phyloP scores from a whole-genome alignment of 495 filamentous ascomycete genomes.

The Penicillium steckii region DNA sequence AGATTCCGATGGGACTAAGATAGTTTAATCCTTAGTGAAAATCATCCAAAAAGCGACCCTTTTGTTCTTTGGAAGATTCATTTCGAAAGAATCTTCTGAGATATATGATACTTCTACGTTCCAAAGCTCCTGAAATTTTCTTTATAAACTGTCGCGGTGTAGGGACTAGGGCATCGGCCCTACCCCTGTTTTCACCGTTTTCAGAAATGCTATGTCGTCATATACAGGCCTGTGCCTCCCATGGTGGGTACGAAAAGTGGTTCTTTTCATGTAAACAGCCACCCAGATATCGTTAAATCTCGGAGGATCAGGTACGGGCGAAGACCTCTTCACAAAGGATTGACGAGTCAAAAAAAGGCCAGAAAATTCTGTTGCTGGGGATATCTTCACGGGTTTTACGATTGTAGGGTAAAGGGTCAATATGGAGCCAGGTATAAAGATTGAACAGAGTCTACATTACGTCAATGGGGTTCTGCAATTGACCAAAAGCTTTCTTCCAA shows the following conservation, averaged over 20 bases:
- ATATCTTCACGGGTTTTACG: too few species aligned
- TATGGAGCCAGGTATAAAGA: too few species aligned
- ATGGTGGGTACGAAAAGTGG: slow-evolving; percentile 1
- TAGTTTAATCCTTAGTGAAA: too few species aligned
- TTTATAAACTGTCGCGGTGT: background rate
- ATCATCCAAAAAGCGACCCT: background rate
- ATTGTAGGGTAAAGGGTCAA: too few species aligned
- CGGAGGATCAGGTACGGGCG: background rate
- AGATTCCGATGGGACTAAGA: too few species aligned
- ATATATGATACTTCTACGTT: background rate
- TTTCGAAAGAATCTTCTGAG: background rate
- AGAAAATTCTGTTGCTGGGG: too few species aligned
- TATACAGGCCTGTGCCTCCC: background rate
- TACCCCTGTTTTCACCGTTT: background rate
- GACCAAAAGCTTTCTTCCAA: background rate
- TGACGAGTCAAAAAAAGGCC: too few species aligned
- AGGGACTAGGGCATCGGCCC: background rate
- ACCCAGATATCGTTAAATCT: background rate
- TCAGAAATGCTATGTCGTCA: background rate
- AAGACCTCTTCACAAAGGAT: background rate
- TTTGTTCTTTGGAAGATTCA: background rate
- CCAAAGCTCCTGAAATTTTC: background rate
- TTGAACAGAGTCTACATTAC: too few species aligned
- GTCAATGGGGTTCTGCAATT: too few species aligned
- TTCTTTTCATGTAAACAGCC: background rate